A percentile compares a stretch with the other conserved stretches of the same genome.
Conservation (phyloP, 371 early-diverging fungal genomes). For the Mucor velutinosus region DNA sequence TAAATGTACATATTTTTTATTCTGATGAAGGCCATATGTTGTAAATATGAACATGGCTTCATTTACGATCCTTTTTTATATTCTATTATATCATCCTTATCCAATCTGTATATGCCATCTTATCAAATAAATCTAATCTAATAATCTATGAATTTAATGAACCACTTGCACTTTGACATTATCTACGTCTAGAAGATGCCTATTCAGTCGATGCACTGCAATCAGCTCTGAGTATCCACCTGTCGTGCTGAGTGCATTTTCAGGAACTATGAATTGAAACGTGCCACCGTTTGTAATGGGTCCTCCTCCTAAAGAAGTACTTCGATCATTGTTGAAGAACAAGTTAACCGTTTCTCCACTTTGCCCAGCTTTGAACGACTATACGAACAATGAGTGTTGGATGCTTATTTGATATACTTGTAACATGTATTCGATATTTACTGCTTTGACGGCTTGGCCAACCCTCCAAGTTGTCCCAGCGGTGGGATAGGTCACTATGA, state of each 20-base stretch:
- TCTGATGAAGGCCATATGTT: background rate
- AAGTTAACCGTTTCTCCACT: slow-evolving; percentile 8
- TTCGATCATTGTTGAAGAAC: slow-evolving; percentile 17
- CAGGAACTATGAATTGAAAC: slow-evolving; percentile 10
- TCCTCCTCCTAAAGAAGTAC: slow-evolving; percentile 3
- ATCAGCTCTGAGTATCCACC: slow-evolving; percentile 11
- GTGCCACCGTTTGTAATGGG: background rate
- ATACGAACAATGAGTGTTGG: background rate
- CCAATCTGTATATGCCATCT: background rate
- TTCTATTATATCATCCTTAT: background rate
- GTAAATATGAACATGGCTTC: background rate
- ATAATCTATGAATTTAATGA: background rate
- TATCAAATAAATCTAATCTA: background rate
- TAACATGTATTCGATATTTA: background rate
- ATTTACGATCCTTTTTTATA: background rate
- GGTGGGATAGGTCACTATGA: slow-evolving; percentile 4
- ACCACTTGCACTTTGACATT: slow-evolving; percentile 8
- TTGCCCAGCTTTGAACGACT: slow-evolving; percentile 6
- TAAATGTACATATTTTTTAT: background rate
- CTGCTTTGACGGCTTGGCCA: slow-evolving; percentile 5
- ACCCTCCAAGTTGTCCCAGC: slow-evolving; percentile 12
- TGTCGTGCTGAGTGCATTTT: background rate
- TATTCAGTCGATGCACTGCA: slow-evolving; percentile 13
- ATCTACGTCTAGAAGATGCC: slow-evolving; percentile 12
- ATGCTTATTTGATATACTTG: background rate